A percentile compares a stretch with the other conserved stretches of the same genome.
Evolutionary conservation across 1,284 basidiomycete genomes (phyloP).

Genomic region (Irpex sp.): DNA sequence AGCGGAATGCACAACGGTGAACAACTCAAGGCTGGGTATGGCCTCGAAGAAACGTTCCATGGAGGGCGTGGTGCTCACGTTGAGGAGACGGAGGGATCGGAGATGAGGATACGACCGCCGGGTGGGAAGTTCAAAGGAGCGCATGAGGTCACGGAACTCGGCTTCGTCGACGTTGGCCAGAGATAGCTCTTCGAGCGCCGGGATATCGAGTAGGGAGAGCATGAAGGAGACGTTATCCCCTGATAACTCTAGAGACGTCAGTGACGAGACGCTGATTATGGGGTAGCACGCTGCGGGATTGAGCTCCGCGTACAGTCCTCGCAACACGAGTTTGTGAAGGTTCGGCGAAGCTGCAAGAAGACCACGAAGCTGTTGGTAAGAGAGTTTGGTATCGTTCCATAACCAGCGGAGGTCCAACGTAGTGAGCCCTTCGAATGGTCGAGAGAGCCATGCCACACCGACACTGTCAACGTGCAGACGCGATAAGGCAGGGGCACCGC

Average conservation of each 20-base stretch:
- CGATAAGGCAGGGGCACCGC: slow-evolving; percentile 20
- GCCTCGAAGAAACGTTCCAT: slow-evolving; percentile 22
- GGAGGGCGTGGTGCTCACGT: slow-evolving; percentile 21
- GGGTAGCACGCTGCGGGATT: slow-evolving; percentile 17
- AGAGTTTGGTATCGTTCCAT: slow-evolving; percentile 23
- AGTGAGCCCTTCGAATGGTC: slow-evolving; percentile 18
- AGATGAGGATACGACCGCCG: slow-evolving; percentile 17
- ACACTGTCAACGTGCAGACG: slow-evolving; percentile 25
- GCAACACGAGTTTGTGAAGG: slow-evolving; percentile 22
- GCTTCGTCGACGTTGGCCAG: slow-evolving; percentile 27
- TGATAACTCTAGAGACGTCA: slow-evolving; percentile 25
- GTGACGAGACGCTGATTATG: slow-evolving; percentile 18
- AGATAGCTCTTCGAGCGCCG: slow-evolving; percentile 20
- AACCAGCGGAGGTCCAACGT: slow-evolving; percentile 25
- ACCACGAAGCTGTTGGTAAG: slow-evolving; percentile 20
- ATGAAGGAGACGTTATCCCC: slow-evolving; percentile 25
- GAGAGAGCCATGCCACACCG: slow-evolving; percentile 18
- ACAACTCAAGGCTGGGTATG: slow-evolving; percentile 21
- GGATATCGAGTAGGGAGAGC: slow-evolving; percentile 22
- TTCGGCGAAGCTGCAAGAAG: slow-evolving; percentile 21
- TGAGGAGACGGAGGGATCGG: slow-evolving; percentile 18
- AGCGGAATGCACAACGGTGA: slow-evolving; percentile 24
- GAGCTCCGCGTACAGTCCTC: slow-evolving; percentile 24
- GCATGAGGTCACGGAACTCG: slow-evolving; percentile 26
- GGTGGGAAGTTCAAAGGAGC: slow-evolving; percentile 15